A percentile compares a stretch with the other conserved stretches of the same genome.
These are phyloP conservation scores for Fusarium secorum DNA, from an alignment of 2,329 filamentous ascomycete genomes.

Conservation along the genomic window DNA sequence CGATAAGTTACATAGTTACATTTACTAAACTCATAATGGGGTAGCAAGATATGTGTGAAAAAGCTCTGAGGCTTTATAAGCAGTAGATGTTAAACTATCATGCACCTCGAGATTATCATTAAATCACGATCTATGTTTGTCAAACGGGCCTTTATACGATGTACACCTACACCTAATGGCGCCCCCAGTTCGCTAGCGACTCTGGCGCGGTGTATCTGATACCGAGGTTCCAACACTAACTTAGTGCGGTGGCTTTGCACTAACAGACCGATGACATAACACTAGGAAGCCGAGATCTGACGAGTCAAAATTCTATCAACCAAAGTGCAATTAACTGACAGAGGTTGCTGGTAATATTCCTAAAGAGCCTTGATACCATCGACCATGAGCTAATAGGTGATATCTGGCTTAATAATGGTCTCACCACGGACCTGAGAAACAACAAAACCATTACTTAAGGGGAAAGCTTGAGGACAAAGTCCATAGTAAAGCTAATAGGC, in stretches of 20 bases:
- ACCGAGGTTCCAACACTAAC: background rate
- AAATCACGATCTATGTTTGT: fast-evolving
- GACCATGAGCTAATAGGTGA: fast-evolving
- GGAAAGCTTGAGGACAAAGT: no score
- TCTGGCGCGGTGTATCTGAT: background rate
- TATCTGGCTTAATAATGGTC: no score
- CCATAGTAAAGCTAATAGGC: no score
- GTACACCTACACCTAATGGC: background rate
- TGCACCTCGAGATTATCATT: fast-evolving
- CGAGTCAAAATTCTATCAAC: background rate
- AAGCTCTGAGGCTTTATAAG: fast-evolving
- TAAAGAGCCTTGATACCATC: no score
- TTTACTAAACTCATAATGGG: no score
- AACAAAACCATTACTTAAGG: no score
- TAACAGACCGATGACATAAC: background rate
- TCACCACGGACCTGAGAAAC: no score
- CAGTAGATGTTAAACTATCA: fast-evolving
- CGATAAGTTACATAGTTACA: fast-evolving
- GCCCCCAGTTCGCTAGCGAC: background rate
- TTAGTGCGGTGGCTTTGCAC: background rate
- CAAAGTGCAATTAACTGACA: no score
- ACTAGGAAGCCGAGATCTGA: background rate
- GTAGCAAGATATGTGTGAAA: fast-evolving
- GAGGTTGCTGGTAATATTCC: no score
- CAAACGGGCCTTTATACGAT: background rate